Base-by-base conservation (phyloP, 2,329 filamentous ascomycete species). In the Calcarisporium arbuscula region DNA sequence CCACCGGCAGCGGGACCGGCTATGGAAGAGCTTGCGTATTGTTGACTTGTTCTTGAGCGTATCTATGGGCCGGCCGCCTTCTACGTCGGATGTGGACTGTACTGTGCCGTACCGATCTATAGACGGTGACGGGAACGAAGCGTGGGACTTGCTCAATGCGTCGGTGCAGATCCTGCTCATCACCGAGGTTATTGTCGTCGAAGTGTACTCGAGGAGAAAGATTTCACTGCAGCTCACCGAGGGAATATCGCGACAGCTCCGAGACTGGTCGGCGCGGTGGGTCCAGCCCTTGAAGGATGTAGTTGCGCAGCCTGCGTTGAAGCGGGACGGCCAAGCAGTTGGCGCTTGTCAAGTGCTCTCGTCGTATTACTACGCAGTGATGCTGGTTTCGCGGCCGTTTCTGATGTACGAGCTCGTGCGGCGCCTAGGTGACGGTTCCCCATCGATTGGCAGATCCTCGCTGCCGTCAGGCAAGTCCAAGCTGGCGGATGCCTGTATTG, bases 321-420 rank as follows among this genome's bases (percentile, higher is more conserved):
- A 5, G 38, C 49, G 28, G 4, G 40, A 57, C 10, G 50, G 52
- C 1, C 54, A 60, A 34, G 50, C 60, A 1, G 60, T 61, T 7
- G 71, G 70, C 1, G 69, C 70, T 0, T 72, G 68, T 19, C 69
- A 72, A 47, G 63, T 72, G 1, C 47, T 75, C 7, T 60, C 65
- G 1, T 67, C 69, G 2, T 75, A 74, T 36, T 73, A 74, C 48
- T 74, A 75, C 38, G 67, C 69, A 1, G 71, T 74, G n/a, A 74
- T 75, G 57, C 58, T 75, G 4, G 69, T 74, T 0, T 70, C 71
- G 0, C 56, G 71, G 1, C 71, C 71, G 0, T 75, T 75, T 32
- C 56, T 75, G 6, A 73, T 74, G 69, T 72, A 71, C 31, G 70
- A 74, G 47, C 53, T 74, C 4, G 67, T 62, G 32, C 60, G 61